These are phyloP conservation scores for Herpetospermum pedunculosum DNA, from an alignment of 306 rosid species.

Conservation along the genomic window DNA sequence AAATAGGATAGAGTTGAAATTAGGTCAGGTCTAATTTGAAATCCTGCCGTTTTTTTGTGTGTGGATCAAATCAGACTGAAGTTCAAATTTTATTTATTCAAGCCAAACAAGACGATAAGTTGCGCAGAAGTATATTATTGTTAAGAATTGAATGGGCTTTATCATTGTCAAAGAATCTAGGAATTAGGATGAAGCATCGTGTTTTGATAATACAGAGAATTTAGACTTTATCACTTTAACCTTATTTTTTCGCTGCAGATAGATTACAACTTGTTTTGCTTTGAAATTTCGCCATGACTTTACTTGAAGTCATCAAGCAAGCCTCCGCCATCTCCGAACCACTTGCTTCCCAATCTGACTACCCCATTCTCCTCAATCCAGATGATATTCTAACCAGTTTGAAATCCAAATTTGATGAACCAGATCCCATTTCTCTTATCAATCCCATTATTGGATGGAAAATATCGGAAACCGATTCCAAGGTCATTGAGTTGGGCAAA, in stretches of 20 bases:
- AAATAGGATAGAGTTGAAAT: neutral
- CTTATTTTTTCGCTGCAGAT: neutral
- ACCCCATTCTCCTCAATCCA: constrained; percentile 59
- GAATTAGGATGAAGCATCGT: neutral
- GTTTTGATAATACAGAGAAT: neutral
- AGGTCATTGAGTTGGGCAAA: constrained; percentile 39
- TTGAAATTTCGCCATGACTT: constrained; percentile 30
- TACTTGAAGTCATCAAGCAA: constrained; percentile 48
- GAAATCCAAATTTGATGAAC: constrained; percentile 28
- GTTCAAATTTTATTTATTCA: no score
- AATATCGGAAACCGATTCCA: constrained; percentile 35
- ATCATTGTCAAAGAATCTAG: neutral
- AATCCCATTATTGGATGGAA: constrained; percentile 51
- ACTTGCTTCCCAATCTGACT: constrained; percentile 25
- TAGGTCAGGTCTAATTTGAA: neutral
- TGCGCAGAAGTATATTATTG: neutral
- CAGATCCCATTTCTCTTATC: constrained; percentile 21
- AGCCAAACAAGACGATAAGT: neutral
- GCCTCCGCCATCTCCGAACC: constrained; percentile 28
- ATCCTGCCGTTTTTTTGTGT: neutral
- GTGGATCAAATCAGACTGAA: no score
- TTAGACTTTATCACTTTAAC: neutral
- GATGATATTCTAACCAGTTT: constrained; percentile 35
- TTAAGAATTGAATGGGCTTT: neutral
- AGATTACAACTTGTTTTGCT: neutral